Evolutionary conservation across 2,329 filamentous ascomycete genomes (phyloP).

Genomic region (Fusarium sp.): DNA sequence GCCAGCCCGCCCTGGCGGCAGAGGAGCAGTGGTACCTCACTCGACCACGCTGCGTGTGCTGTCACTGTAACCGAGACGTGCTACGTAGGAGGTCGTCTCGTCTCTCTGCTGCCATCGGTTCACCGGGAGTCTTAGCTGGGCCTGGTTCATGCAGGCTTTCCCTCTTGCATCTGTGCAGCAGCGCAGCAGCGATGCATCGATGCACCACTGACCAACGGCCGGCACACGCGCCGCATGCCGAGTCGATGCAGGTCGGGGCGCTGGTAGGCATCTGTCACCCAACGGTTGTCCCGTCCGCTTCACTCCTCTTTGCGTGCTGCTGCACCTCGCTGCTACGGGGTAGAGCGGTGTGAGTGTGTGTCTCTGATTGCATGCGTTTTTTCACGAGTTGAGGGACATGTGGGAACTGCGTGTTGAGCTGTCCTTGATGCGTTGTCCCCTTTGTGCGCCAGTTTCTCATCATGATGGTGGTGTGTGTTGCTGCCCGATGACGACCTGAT

Average conservation of each 20-base stretch:
- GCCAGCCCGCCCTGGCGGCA: conserved; percentile 24
- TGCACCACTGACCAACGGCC: conserved; percentile 35
- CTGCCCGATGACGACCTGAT: conserved; percentile 48
- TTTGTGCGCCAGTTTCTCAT: conserved; percentile 34
- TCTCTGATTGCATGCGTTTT: conserved; percentile 37
- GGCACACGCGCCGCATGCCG: conserved; percentile 36
- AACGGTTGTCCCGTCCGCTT: conserved; percentile 44
- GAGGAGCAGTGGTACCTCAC: conserved; percentile 8
- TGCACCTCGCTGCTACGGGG: conserved; percentile 37
- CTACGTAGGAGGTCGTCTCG: conserved; percentile 22
- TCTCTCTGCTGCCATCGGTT: conserved; percentile 31
- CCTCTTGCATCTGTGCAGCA: conserved; percentile 46
- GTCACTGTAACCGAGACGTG: conserved; percentile 22
- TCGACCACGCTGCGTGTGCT: conserved; percentile 8
- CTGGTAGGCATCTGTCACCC: conserved; percentile 41
- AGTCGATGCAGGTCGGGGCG: conserved; percentile 36
- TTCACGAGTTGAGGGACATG: conserved; percentile 33
- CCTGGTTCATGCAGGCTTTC: conserved; percentile 47
- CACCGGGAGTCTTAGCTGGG: conserved; percentile 34
- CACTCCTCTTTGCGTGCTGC: conserved; percentile 39
- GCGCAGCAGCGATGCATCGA: conserved; percentile 42
- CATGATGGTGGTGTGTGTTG: conserved; percentile 43
- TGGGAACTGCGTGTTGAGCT: conserved; percentile 46
- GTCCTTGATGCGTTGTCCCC: conserved; percentile 45
- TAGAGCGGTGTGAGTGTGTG: conserved; percentile 43